A percentile compares a stretch with the other conserved stretches of the same genome.
These are phyloP conservation scores for Berberis vulgaris DNA, from an alignment of 164 flowering plant species.

Conservation along the genomic window DNA sequence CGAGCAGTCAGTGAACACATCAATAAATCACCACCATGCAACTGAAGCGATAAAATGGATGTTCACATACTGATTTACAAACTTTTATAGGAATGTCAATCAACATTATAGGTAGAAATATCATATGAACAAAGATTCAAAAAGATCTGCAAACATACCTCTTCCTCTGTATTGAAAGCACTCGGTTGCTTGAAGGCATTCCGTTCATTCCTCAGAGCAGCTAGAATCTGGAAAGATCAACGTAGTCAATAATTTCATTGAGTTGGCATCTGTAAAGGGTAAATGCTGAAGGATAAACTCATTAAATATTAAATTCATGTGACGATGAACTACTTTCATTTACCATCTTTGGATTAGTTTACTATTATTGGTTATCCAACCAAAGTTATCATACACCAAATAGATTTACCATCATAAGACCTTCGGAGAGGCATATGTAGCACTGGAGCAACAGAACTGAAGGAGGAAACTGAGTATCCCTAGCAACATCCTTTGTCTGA, in stretches of 20 bases:
- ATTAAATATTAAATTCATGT: no score
- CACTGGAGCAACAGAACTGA: conserved; percentile 66
- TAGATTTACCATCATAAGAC: conserved; percentile 66
- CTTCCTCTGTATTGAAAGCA: conserved; percentile 75
- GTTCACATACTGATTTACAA: no score
- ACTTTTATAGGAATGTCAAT: no score
- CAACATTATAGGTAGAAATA: no score
- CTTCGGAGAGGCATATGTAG: conserved; percentile 75
- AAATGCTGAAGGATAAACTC: no score
- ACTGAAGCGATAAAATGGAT: no score
- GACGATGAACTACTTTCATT: no score
- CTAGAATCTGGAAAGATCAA: conserved; percentile 65
- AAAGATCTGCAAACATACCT: conserved; percentile 36
- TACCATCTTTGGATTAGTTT: no score
- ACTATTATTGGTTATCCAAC: neutral
- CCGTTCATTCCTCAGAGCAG: conserved; percentile 72
- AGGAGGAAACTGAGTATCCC: conserved; percentile 51
- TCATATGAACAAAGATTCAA: neutral
- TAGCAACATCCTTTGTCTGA: conserved; percentile 37
- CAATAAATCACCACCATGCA: no score
- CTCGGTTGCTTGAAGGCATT: conserved; percentile 27
- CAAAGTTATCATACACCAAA: neutral
- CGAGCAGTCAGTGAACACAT: neutral
- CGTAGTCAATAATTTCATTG: neutral
- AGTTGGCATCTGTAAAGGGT: no score